Evolutionary conservation across 371 early-diverging fungal species (phyloP).

Genomic region (Mortierella sp.): DNA sequence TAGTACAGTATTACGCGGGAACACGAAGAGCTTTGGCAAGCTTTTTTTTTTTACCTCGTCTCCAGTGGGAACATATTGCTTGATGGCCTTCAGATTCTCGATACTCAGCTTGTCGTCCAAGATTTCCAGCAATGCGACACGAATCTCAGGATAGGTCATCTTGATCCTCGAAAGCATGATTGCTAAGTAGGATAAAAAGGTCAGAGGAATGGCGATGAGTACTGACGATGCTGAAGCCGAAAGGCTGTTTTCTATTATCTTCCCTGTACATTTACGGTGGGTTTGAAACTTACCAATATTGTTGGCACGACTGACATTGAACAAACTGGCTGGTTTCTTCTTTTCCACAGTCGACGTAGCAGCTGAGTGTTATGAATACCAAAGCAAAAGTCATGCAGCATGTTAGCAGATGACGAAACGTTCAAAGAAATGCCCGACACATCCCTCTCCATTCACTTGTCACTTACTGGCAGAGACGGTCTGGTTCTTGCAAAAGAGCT

Average conservation of each 20-base stretch:
- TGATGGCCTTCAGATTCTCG: constrained; percentile 71
- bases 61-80: constrained; percentile 72
- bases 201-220: too few species aligned
- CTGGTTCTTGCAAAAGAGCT: constrained; percentile 55
- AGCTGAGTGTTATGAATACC: background rate
- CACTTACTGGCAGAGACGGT: constrained; percentile 22
- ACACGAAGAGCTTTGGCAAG: too few species aligned
- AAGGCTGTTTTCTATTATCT: too few species aligned
- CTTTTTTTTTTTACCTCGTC: constrained; percentile 73
- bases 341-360: constrained; percentile 25
- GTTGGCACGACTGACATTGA: constrained; percentile 77
- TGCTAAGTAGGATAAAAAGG: constrained; percentile 58
- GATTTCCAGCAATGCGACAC: constrained; percentile 76
- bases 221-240: too few species aligned
- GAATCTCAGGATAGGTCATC: constrained; percentile 74
- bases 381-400: background rate
- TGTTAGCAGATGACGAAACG: background rate
- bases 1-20: too few species aligned
- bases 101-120: constrained; percentile 69
- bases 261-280: too few species aligned
- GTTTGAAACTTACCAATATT: constrained; percentile 63
- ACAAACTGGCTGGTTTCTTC: constrained; percentile 67
- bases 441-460: too few species aligned
- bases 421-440: background rate
- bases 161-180: constrained; percentile 81